Conservation (phyloP, 768 basidiomycete genomes). For the Daedaleopsis sinensis region DNA sequence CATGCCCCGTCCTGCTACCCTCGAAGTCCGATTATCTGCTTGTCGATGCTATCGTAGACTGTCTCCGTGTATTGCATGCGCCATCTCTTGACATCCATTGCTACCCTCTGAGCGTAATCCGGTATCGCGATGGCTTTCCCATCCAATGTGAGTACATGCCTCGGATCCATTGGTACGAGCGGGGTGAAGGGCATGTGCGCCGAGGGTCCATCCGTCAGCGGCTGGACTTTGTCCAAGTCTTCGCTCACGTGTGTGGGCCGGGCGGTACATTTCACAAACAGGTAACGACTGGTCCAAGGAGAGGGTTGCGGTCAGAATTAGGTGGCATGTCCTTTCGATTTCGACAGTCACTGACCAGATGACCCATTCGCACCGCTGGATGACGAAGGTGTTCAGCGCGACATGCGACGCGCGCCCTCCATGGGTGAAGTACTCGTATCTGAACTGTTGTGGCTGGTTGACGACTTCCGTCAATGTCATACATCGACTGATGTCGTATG, state of each 20-base stretch:
- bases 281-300: background rate
- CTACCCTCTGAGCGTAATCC: background rate
- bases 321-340: background rate
- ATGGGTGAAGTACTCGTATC: conserved; percentile 46
- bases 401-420: background rate
- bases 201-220: background rate
- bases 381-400: conserved; percentile 43
- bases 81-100: too few relatives aligned
- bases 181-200: background rate
- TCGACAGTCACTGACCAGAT: conserved; percentile 49
- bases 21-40: too few relatives aligned
- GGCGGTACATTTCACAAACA: background rate
- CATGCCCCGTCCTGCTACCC: too few relatives aligned
- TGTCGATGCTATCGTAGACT: too few relatives aligned
- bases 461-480: conserved; percentile 66
- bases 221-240: too few relatives aligned
- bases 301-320: background rate
- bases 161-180: background rate
- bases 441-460: conserved; percentile 58
- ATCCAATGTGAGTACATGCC: background rate
- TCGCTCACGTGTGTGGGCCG: background rate
- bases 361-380: conserved; percentile 67
- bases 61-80: too few relatives aligned
- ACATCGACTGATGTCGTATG: conserved; percentile 48
- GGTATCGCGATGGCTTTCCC: background rate